Percentiles rank a stretch among this genome's conserved stretches.
Evolutionary conservation across 768 basidiomycete species (phyloP).

Genomic region (Zangia roseola): DNA sequence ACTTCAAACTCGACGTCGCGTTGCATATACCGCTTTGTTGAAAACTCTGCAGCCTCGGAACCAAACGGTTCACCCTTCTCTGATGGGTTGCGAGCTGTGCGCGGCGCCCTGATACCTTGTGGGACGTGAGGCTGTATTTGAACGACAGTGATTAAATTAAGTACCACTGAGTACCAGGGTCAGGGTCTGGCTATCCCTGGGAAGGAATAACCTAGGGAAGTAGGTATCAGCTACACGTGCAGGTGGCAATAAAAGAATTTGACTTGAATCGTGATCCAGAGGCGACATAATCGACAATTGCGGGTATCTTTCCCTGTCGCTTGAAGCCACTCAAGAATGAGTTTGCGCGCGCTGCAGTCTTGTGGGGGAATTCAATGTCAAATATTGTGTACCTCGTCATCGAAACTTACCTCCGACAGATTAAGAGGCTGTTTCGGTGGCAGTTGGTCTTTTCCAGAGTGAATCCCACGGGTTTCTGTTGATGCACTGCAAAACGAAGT

Average conservation of each 20-base stretch:
- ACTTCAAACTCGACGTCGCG: constrained; percentile 94
- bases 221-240: background rate
- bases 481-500: constrained; percentile 57
- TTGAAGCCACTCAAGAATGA: constrained; percentile 93
- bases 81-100: constrained; percentile 71
- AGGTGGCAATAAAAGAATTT: constrained; percentile 13
- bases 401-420: constrained; percentile 74
- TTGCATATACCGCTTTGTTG: constrained; percentile 83
- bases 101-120: constrained; percentile 87
- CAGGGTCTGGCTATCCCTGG: constrained; percentile 89
- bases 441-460: constrained; percentile 87
- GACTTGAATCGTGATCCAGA: constrained; percentile 96
- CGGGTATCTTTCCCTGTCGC: constrained; percentile 78
- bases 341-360: constrained; percentile 72
- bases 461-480: constrained; percentile 77
- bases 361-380: constrained; percentile 4
- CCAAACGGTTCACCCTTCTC: constrained; percentile 94
- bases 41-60: constrained; percentile 75
- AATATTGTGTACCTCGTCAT: background rate
- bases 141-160: background rate
- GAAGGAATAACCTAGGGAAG: constrained; percentile 64
- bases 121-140: constrained; percentile 6
- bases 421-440: constrained; percentile 81
- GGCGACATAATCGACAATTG: constrained; percentile 90
- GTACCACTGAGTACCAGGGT: constrained; percentile 88